A percentile compares a stretch with the other conserved stretches of the same genome.
Evolutionary conservation across 2,329 filamentous ascomycete species (phyloP).

Genomic region (Colletotrichum endophyticum): DNA sequence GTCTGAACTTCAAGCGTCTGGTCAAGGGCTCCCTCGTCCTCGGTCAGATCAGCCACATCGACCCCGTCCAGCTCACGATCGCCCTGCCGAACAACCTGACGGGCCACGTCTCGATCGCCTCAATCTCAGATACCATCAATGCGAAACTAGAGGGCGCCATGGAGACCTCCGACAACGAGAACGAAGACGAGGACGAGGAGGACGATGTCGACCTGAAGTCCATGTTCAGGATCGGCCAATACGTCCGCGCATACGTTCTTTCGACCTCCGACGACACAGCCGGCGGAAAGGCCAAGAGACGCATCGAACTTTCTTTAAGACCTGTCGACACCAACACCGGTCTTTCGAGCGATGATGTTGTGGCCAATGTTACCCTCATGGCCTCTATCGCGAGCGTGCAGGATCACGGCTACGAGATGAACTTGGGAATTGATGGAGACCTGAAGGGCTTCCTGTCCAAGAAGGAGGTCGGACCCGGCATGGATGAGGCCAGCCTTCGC

Average conservation of each 20-base stretch:
- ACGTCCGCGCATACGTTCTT: constrained; percentile 81
- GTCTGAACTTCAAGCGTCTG: constrained; percentile 89
- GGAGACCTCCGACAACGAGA: constrained; percentile 55
- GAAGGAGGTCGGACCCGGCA: constrained; percentile 74
- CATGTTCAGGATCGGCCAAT: constrained; percentile 85
- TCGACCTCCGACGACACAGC: constrained; percentile 74
- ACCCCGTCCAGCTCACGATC: constrained; percentile 77
- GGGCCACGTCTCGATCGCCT: constrained; percentile 89
- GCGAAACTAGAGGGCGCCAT: constrained; percentile 75
- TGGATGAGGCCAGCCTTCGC: constrained; percentile 72
- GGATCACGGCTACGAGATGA: constrained; percentile 94
- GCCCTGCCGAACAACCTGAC: constrained; percentile 91
- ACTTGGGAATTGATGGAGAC: constrained; percentile 73
- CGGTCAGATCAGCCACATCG: constrained; percentile 84
- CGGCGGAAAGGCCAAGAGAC: constrained; percentile 71
- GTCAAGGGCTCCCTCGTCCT: constrained; percentile 86
- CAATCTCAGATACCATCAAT: constrained; percentile 83
- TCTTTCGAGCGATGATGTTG: constrained; percentile 73
- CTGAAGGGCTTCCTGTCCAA: constrained; percentile 85
- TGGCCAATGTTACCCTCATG: constrained; percentile 80
- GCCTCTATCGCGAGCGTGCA: constrained; percentile 91
- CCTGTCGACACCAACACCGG: constrained; percentile 81
- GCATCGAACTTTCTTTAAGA: constrained; percentile 86
- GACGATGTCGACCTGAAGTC: constrained; percentile 71
- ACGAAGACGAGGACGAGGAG: constrained; percentile 56